These are phyloP conservation scores for Cladophialophora exuberans DNA, from an alignment of 2,329 filamentous ascomycete genomes.

Conservation along the genomic window DNA sequence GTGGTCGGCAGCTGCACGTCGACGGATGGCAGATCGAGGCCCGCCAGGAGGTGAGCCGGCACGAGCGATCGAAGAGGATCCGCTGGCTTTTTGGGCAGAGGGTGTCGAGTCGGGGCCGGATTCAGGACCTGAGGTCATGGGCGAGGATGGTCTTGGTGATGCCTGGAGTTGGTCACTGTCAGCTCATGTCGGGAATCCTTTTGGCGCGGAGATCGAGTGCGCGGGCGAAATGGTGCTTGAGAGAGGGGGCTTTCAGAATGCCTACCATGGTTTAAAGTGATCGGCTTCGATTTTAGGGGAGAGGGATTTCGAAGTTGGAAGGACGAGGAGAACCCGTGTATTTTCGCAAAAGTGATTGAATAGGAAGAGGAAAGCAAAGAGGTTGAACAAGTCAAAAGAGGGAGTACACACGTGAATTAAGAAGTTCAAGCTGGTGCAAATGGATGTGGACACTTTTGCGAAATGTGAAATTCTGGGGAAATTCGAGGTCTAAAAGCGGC, in stretches of 20 bases:
- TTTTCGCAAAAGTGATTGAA: too few relatives aligned
- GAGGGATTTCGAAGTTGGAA: not conserved
- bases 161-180: conserved; percentile 8
- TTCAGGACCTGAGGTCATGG: conserved; percentile 49
- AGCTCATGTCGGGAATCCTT: conserved; percentile 2
- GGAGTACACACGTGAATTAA: not conserved
- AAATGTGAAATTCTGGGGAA: conserved; percentile 20
- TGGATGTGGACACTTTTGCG: conserved; percentile 24
- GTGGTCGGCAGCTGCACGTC: conserved; percentile 93
- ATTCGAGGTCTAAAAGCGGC: conserved; percentile 4
- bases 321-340: not conserved
- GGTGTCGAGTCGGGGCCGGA: conserved; percentile 51
- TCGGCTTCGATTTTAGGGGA: not conserved
- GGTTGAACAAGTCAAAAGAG: not conserved
- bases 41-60: conserved; percentile 89
- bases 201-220: not conserved
- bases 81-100: conserved; percentile 59
- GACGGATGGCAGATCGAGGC: conserved; percentile 90
- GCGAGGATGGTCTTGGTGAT: conserved; percentile 41
- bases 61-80: conserved; percentile 72
- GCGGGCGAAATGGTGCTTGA: not conserved
- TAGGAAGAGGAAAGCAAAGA: not conserved
- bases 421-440: not conserved
- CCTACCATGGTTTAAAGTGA: conserved; percentile 10
- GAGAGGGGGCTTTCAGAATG: too few relatives aligned